Base-by-base conservation (phyloP, 495 filamentous ascomycete species). In the Penicillium nucicola region DNA sequence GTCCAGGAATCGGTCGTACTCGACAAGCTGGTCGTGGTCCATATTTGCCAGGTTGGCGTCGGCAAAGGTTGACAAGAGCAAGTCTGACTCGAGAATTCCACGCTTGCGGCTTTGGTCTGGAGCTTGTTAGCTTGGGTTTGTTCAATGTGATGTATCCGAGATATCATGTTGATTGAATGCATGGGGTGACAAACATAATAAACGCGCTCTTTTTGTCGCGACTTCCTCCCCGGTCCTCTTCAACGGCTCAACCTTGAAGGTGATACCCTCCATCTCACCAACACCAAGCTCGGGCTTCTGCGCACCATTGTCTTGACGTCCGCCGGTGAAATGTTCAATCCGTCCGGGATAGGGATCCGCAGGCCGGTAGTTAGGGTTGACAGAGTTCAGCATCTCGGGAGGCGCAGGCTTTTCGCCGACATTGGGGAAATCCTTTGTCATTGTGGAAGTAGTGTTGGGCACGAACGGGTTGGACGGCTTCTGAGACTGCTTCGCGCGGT, bases 91-190 rank as follows among this genome's bases (percentile, higher is more conserved):
- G 52, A 97, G 88, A 48, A 89, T 97, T 43, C 93, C 93, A 59
- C 93, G 85, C 71, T 98, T 98, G 50, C 93, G 88, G 69, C 89
- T 93, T 72, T 98, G 93, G 72, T 98, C 91, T 96, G 57, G 51
- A 17, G n/a, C 14, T 33, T 6, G 10, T 61, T 33, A 49, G 40
- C 28, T 38, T 40, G 10, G 30, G 9, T 39, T 11, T 12, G 12
- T 37, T 41, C 12, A 18, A 12, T 36, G 17, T 3, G 19, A 15
- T 12, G 15, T 12, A 42, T 12, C 15, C 14, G 9, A 34, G 37
- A 36, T 33, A 41, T 9, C n/a, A 7, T n/a, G 23, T 10, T 32
- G 28, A 17, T 20, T 4, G 13, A 4, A 32, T 34, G 12, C 4
- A 22, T 45, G 28, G 25, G 18, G 42, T 14, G 45, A 87, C 89